Percentiles rank a stretch among this genome's conserved stretches.
These are phyloP conservation scores for Tremellales sp. DNA, from an alignment of 1,284 basidiomycete species.

Conservation along the genomic window DNA sequence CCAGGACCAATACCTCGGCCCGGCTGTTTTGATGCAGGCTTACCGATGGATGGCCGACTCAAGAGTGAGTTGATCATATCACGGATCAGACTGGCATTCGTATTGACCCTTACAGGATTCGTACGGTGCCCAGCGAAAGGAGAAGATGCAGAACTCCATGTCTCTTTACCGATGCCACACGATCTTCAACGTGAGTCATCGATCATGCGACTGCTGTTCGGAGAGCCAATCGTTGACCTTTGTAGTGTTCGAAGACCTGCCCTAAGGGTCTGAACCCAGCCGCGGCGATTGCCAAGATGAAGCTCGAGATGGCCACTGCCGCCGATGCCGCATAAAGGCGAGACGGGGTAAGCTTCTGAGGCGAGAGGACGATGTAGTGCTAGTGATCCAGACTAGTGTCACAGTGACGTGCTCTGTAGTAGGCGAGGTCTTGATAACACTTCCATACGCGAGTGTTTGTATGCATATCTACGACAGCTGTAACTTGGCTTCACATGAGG, in stretches of 20 bases:
- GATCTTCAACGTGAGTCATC: constrained; percentile 77
- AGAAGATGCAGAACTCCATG: constrained; percentile 90
- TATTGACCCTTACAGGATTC: constrained; percentile 58
- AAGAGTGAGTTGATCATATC: constrained; percentile 62
- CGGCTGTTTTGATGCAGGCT: constrained; percentile 91
- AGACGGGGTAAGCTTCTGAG: too few species aligned
- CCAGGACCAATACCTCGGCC: constrained; percentile 96
- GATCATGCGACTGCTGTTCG: background rate
- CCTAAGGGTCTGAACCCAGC: constrained; percentile 93
- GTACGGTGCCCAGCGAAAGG: constrained; percentile 75
- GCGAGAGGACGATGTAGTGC: background rate
- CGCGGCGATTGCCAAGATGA: constrained; percentile 77
- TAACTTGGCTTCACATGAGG: too few species aligned
- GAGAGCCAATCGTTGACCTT: background rate
- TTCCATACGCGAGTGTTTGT: constrained; percentile 7
- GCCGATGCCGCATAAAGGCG: constrained; percentile 34
- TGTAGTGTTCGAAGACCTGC: constrained; percentile 75
- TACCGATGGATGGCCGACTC: constrained; percentile 99
- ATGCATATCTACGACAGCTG: constrained; percentile 12
- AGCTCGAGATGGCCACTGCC: constrained; percentile 74
- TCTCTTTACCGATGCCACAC: constrained; percentile 89
- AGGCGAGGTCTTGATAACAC: background rate
- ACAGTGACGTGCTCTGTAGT: background rate
- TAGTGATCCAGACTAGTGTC: background rate
- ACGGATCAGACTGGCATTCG: background rate